These are phyloP conservation scores for Vicia villosa DNA, from an alignment of 306 rosid species.

Conservation along the genomic window DNA sequence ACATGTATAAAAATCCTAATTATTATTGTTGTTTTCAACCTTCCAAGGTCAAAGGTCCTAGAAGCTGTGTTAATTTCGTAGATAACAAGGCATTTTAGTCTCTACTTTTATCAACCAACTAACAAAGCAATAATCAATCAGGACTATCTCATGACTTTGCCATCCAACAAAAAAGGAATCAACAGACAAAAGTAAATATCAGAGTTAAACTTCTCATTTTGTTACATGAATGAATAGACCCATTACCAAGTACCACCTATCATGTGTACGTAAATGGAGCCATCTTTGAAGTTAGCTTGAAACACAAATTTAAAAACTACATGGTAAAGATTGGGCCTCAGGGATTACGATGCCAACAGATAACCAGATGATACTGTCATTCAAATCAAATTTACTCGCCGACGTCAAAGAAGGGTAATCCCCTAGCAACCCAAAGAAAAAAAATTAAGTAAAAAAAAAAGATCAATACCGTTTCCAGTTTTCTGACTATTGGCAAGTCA, in stretches of 20 bases:
- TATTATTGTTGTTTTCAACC: no score
- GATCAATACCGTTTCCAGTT: constrained; percentile 31
- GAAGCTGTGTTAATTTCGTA: not conserved
- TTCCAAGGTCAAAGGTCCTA: constrained; percentile 21
- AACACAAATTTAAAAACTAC: constrained; percentile 23
- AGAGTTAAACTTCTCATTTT: constrained; percentile 29
- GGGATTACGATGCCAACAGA: constrained; percentile 26
- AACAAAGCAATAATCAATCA: not conserved
- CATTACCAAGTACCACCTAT: not conserved
- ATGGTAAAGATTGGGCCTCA: constrained; percentile 36
- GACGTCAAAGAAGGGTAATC: constrained; percentile 58
- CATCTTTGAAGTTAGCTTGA: constrained; percentile 14
- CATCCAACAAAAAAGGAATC: constrained; percentile 27
- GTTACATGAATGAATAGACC: constrained; percentile 26
- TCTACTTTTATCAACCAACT: not conserved
- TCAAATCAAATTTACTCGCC: constrained; percentile 52
- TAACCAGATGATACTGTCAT: constrained; percentile 26
- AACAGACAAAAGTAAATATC: constrained; percentile 9
- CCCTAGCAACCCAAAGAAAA: constrained; percentile 50
- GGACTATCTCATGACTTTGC: not conserved
- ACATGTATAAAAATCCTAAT: no score
- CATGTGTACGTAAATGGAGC: not conserved
- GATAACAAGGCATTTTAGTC: not conserved
- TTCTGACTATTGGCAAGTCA: constrained; percentile 26
- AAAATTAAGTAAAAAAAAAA: constrained; percentile 4